Evolutionary conservation across 768 basidiomycete genomes (phyloP).

Genomic region (Mycena crocata): DNA sequence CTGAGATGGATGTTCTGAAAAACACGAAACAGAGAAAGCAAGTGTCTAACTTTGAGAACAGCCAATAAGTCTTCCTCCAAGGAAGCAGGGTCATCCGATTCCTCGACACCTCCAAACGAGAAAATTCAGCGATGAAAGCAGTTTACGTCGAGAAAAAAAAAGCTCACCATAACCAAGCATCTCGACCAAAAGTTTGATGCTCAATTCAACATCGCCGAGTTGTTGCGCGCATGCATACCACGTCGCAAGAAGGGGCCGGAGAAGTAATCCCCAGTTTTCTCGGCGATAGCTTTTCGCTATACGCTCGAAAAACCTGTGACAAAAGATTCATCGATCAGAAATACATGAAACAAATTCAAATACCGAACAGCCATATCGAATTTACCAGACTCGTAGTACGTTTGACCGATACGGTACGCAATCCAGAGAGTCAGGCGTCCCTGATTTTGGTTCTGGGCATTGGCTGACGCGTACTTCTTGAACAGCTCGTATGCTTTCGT

Average conservation of each 20-base stretch:
- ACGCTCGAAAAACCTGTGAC: conserved; percentile 87
- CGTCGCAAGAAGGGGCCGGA: conserved; percentile 77
- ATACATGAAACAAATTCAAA: conserved; percentile 6
- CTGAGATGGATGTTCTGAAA: conserved; percentile 48
- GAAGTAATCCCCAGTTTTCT: conserved; percentile 83
- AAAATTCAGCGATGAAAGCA: conserved; percentile 10
- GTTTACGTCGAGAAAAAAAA: background rate
- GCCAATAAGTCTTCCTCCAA: conserved; percentile 80
- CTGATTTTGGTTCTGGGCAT: conserved; percentile 62
- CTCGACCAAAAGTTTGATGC: conserved; percentile 82
- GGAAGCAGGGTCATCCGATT: conserved; percentile 59
- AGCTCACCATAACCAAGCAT: conserved; percentile 81
- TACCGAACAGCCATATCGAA: conserved; percentile 91
- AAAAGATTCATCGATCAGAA: background rate
- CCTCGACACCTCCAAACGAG: conserved; percentile 44
- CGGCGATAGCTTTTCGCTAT: conserved; percentile 90
- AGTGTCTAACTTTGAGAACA: conserved; percentile 69
- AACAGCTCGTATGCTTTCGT: conserved; percentile 95
- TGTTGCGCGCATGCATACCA: conserved; percentile 89
- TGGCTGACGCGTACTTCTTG: conserved; percentile 73
- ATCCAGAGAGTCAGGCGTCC: conserved; percentile 90
- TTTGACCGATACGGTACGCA: conserved; percentile 89
- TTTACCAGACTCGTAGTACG: conserved; percentile 83
- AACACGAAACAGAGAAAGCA: background rate
- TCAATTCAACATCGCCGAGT: conserved; percentile 80